These are phyloP conservation scores for Thelonectria discophora DNA, from an alignment of 2,329 filamentous ascomycete species.

Conservation along the genomic window DNA sequence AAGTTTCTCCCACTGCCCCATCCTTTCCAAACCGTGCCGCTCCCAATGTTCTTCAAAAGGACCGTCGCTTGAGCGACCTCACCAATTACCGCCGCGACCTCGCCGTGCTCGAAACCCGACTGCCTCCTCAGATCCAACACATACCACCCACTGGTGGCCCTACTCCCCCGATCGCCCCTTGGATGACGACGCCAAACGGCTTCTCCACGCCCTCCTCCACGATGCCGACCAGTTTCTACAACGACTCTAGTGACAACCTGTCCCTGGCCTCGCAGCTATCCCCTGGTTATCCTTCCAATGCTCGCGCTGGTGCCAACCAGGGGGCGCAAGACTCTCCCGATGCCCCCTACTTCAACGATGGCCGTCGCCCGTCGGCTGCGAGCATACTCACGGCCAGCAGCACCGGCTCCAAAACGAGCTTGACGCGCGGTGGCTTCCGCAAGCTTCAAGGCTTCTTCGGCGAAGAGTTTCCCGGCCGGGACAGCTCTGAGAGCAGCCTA, in stretches of 20 bases:
- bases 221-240: slow-evolving; percentile 70
- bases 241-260: slow-evolving; percentile 78
- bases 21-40: slow-evolving; percentile 54
- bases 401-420: slow-evolving; percentile 78
- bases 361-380: slow-evolving; percentile 85
- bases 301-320: slow-evolving; percentile 43
- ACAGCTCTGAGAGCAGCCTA: slow-evolving; percentile 78
- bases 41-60: slow-evolving; percentile 55
- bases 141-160: slow-evolving; percentile 60
- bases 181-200: slow-evolving; percentile 62
- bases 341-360: slow-evolving; percentile 70
- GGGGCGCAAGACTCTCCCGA: slow-evolving; percentile 70
- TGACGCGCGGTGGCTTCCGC: slow-evolving; percentile 76
- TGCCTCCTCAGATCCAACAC: slow-evolving; percentile 67
- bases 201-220: slow-evolving; percentile 49
- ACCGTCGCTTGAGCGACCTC: slow-evolving; percentile 68
- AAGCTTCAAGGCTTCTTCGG: slow-evolving; percentile 93
- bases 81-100: slow-evolving; percentile 77
- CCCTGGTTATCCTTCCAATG: slow-evolving; percentile 68
- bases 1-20: slow-evolving; percentile 61
- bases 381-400: slow-evolving; percentile 85
- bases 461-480: slow-evolving; percentile 80
- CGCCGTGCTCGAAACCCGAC: slow-evolving; percentile 70
- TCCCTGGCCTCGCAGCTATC: slow-evolving; percentile 72
- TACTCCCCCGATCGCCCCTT: slow-evolving; percentile 65